These are phyloP conservation scores for Komagataea norvegica DNA, from an alignment of 1,139 yeast species.

Conservation along the genomic window DNA sequence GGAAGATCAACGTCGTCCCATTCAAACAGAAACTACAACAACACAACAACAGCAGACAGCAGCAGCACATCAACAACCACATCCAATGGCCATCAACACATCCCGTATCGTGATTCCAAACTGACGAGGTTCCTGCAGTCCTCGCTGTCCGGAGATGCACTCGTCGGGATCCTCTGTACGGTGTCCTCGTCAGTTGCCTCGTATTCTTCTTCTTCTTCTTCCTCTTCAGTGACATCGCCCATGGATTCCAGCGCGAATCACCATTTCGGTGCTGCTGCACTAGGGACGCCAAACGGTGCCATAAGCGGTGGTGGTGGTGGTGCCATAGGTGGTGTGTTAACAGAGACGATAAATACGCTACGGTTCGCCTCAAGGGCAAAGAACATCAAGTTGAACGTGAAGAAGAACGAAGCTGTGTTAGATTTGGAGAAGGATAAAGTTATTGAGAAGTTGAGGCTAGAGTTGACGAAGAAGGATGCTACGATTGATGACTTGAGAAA, in stretches of 20 bases:
- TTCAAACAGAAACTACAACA: constrained; percentile 1
- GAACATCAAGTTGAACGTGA: constrained; percentile 68
- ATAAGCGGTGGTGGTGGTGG: background rate
- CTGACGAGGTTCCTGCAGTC: constrained; percentile 86
- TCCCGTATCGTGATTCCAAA: constrained; percentile 91
- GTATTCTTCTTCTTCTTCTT: too few relatives aligned
- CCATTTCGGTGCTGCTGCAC: too few relatives aligned
- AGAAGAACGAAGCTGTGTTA: constrained; percentile 42
- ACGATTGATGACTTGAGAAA: constrained; percentile 20
- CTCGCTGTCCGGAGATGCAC: constrained; percentile 80
- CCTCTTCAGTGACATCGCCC: too few relatives aligned
- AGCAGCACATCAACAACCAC: constrained; percentile 20
- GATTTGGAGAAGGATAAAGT: constrained; percentile 39
- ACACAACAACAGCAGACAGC: constrained; percentile 12
- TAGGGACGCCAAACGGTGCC: background rate
- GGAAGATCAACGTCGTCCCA: constrained; percentile 8
- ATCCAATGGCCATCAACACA: constrained; percentile 19
- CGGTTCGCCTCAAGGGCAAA: constrained; percentile 94
- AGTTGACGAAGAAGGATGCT: constrained; percentile 36
- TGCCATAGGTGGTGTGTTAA: constrained; percentile 37
- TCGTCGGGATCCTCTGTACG: constrained; percentile 86
- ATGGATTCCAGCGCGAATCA: too few relatives aligned
- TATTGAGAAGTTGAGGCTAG: constrained; percentile 39
- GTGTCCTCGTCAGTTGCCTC: constrained; percentile 43
- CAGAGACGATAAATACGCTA: constrained; percentile 83